A percentile compares a stretch with the other conserved stretches of the same genome.
phyloP scores from a whole-genome alignment of 2,329 filamentous ascomycete genomes.

The Diplocarpon mali region DNA sequence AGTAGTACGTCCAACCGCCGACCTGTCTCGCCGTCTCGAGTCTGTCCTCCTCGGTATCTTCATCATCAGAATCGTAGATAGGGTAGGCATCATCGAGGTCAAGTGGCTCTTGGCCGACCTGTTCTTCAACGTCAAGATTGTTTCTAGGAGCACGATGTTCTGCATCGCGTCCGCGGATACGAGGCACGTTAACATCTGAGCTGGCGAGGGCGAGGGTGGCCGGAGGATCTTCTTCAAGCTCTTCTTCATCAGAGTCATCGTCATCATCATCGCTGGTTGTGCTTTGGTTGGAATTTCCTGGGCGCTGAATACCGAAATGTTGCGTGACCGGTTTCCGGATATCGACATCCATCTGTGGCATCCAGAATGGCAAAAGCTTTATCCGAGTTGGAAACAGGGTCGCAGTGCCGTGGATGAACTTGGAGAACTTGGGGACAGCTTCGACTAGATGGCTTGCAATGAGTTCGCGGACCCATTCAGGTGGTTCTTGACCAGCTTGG shows the following conservation, averaged over 20 bases:
- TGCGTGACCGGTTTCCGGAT: slow-evolving; percentile 87
- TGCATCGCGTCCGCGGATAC: slow-evolving; percentile 15
- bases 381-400: slow-evolving; percentile 80
- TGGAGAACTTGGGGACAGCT: slow-evolving; percentile 98
- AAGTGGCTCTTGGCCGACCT: slow-evolving; percentile 50
- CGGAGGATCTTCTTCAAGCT: slow-evolving; percentile 24
- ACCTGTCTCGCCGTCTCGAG: slow-evolving; percentile 67
- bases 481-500: slow-evolving; percentile 86
- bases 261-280: slow-evolving; percentile 69
- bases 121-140: slow-evolving; percentile 68
- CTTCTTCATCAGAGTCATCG: slow-evolving; percentile 52
- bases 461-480: slow-evolving; percentile 91
- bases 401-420: slow-evolving; percentile 94
- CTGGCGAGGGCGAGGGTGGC: slow-evolving; percentile 9
- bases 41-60: slow-evolving; percentile 63
- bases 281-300: slow-evolving; percentile 61
- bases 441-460: slow-evolving; percentile 91
- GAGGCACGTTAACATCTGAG: slow-evolving; percentile 16
- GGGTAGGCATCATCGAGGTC: slow-evolving; percentile 58
- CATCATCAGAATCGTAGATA: slow-evolving; percentile 76
- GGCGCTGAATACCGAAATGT: slow-evolving; percentile 81
- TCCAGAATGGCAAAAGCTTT: slow-evolving; percentile 88
- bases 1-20: slow-evolving; percentile 67
- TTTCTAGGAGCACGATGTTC: slow-evolving; percentile 27
- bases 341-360: slow-evolving; percentile 95